A percentile compares a stretch with the other conserved stretches of the same genome.
These are phyloP conservation scores for Tylopilus rubrobrunneus DNA, from an alignment of 768 basidiomycete species.

Conservation along the genomic window DNA sequence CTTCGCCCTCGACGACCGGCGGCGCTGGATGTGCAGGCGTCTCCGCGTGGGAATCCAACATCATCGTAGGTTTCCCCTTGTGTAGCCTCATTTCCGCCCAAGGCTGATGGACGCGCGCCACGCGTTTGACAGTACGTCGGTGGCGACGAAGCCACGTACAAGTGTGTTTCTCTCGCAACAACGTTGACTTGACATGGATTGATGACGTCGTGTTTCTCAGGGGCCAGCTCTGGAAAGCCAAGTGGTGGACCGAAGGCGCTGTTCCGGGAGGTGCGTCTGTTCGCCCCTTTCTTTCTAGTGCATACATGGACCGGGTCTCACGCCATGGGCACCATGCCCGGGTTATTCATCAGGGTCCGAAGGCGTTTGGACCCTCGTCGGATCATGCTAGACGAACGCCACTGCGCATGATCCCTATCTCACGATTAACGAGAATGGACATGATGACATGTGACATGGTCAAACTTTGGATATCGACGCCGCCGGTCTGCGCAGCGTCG, in stretches of 20 bases:
- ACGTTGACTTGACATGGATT: not conserved
- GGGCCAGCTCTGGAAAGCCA: conserved; percentile 8
- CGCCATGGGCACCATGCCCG: not conserved
- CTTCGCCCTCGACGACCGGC: conserved; percentile 6
- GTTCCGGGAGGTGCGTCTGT: conserved; percentile 7
- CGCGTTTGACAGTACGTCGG: conserved; percentile 36
- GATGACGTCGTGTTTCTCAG: not conserved
- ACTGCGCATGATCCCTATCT: not conserved
- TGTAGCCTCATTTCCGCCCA: not conserved
- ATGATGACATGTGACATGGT: too few species aligned
- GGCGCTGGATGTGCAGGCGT: conserved; percentile 39
- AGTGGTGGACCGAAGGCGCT: conserved; percentile 15
- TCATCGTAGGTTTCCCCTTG: conserved; percentile 33
- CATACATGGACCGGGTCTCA: not conserved
- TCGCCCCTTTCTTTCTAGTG: not conserved
- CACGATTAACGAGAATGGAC: not conserved
- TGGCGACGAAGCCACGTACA: conserved; percentile 38
- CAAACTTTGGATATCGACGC: not conserved
- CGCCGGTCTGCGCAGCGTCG: not conserved
- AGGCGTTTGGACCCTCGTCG: conserved; percentile 13
- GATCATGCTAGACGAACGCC: conserved; percentile 8
- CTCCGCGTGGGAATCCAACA: conserved; percentile 36
- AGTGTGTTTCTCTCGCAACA: conserved; percentile 25
- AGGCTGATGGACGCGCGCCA: not conserved
- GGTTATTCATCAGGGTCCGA: not conserved